phyloP scores from a whole-genome alignment of 1,139 yeast genomes.

The Geotrichum citri-aurantii region DNA sequence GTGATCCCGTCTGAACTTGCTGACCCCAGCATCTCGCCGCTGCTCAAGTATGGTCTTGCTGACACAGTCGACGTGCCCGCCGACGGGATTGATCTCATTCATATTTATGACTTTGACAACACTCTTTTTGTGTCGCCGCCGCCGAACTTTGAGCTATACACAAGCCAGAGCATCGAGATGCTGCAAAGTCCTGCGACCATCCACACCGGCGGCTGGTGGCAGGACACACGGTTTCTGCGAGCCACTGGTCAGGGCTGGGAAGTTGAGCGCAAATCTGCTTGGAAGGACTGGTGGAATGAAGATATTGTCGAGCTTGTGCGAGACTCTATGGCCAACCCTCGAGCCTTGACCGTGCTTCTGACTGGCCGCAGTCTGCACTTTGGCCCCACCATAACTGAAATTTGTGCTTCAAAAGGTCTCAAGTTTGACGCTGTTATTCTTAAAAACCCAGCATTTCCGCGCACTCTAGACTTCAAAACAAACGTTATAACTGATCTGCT shows the following conservation, averaged over 20 bases:
- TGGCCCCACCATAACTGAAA: constrained; percentile 27
- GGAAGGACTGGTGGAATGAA: constrained; percentile 42
- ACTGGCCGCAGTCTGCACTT: constrained; percentile 40
- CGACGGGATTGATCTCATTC: constrained; percentile 44
- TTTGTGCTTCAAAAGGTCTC: constrained; percentile 30
- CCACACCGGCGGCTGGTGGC: constrained; percentile 46
- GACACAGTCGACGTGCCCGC: background rate
- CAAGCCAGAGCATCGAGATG: constrained; percentile 30
- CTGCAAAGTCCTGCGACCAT: constrained; percentile 30
- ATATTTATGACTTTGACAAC: constrained; percentile 47
- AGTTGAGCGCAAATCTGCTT: constrained; percentile 25
- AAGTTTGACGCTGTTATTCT: constrained; percentile 40
- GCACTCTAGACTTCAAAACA: constrained; percentile 38
- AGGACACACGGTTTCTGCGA: constrained; percentile 35
- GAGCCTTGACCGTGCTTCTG: constrained; percentile 38
- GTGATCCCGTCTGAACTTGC: background rate
- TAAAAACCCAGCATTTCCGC: constrained; percentile 26
- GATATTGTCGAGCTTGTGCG: constrained; percentile 36
- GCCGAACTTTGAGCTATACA: constrained; percentile 40
- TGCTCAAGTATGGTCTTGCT: background rate
- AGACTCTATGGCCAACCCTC: constrained; percentile 34
- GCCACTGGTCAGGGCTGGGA: constrained; percentile 37
- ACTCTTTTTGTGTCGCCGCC: constrained; percentile 43
- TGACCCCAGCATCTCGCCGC: background rate
- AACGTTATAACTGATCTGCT: constrained; percentile 37